Percentiles rank a stretch among this genome's conserved stretches.
phyloP scores from a whole-genome alignment of 495 filamentous ascomycete species.

The Aspergillus heteromorphus region DNA sequence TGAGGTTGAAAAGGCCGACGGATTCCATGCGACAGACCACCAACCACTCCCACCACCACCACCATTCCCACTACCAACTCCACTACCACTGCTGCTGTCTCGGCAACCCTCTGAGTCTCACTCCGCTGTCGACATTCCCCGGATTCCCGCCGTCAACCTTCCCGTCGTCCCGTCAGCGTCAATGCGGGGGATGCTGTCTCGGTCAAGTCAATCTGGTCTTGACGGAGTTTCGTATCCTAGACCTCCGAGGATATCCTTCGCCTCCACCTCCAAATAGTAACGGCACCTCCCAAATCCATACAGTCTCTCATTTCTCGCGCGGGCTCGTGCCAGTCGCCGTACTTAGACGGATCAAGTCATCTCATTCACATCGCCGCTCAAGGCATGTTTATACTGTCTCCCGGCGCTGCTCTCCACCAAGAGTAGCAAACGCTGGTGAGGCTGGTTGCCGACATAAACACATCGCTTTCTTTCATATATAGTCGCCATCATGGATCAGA shows the following conservation, averaged over 20 bases:
- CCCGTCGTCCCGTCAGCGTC: conserved; percentile 2
- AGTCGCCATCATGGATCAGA: conserved; percentile 30
- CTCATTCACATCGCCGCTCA: conserved; percentile 5
- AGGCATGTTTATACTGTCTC: conserved; percentile 31
- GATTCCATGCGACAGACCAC: conserved; percentile 6
- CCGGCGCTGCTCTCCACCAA: conserved; percentile 22
- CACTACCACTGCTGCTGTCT: neutral
- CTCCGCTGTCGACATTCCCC: conserved; percentile 20
- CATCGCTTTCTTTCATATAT: neutral
- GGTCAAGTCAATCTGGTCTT: conserved; percentile 4
- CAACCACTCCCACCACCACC: neutral
- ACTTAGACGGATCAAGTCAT: neutral
- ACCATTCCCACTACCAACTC: neutral
- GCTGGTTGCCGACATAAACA: neutral
- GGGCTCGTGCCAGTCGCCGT: neutral
- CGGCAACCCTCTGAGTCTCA: conserved; percentile 9
- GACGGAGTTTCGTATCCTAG: conserved; percentile 3
- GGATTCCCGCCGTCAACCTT: conserved; percentile 15
- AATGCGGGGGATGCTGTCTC: conserved; percentile 16
- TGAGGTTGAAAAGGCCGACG: conserved; percentile 16
- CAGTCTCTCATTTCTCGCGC: neutral
- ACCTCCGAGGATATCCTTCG: neutral
- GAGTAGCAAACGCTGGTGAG: conserved; percentile 19
- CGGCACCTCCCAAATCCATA: neutral
- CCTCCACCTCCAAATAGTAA: neutral